Percentiles rank a stretch among this genome's conserved stretches.
phyloP scores from a whole-genome alignment of 306 rosid species.

The Sechiopsis laciniata region DNA sequence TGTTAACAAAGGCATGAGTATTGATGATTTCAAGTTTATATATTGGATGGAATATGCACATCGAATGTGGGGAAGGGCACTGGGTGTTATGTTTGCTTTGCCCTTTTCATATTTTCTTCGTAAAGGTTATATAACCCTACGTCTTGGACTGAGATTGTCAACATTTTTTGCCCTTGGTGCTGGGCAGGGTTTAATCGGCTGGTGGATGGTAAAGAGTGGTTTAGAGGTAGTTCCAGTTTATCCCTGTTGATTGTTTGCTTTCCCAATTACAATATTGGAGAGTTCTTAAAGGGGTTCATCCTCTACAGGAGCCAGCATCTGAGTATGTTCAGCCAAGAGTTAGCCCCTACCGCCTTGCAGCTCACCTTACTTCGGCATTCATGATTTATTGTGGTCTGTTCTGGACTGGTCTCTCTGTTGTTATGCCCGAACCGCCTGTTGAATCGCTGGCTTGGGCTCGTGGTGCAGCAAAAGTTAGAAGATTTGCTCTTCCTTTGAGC shows the following conservation, averaged over 20 bases:
- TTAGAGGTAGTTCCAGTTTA: constrained; percentile 31
- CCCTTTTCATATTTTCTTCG: constrained; percentile 91
- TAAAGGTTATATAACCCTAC: constrained; percentile 71
- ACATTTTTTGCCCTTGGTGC: constrained; percentile 72
- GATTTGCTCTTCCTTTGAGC: constrained; percentile 64
- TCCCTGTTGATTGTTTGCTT: constrained; percentile 22
- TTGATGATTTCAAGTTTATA: constrained; percentile 43
- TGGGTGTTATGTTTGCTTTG: constrained; percentile 73
- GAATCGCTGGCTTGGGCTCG: constrained; percentile 69
- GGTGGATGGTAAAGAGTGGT: constrained; percentile 99
- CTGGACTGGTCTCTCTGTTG: constrained; percentile 84
- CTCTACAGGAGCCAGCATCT: constrained; percentile 68
- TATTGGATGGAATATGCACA: constrained; percentile 78
- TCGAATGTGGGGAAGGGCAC: constrained; percentile 94
- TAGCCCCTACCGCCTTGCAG: constrained; percentile 95
- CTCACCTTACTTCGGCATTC: constrained; percentile 95
- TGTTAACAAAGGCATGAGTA: constrained; percentile 41
- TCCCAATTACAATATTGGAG: not conserved
- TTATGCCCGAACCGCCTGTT: constrained; percentile 90
- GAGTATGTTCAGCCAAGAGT: constrained; percentile 89
- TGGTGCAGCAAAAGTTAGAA: constrained; percentile 83
- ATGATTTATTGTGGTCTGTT: constrained; percentile 78
- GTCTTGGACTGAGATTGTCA: constrained; percentile 68
- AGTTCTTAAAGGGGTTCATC: constrained; percentile 25
- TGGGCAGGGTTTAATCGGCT: constrained; percentile 83